Evolutionary conservation across 805 yeast genomes (phyloP), one percentile per base, ranked within the genome.

Genomic region (Saccharomycopsis sp.): DNA sequence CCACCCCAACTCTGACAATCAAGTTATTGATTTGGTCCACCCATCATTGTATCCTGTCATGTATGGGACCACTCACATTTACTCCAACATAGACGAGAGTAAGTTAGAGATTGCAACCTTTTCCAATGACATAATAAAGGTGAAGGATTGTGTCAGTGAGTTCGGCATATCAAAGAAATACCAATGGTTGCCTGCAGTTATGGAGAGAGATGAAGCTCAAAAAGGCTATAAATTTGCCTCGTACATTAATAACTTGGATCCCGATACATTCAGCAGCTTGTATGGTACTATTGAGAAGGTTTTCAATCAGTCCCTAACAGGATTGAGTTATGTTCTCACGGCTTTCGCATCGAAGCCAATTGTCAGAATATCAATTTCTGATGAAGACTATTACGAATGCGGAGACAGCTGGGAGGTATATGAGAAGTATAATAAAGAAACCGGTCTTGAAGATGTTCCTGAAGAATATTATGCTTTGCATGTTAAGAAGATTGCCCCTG

Each of bases 191-290:
- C 77, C 78, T 7, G 64, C 75, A 9, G 53, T 64, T 1, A 62
- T 70, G 47, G 35, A 34, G 7, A 41, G 25, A 20, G 19, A 23
- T n/a, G 47, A 57, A n/a, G 42, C 58, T 3, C 49, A 38, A 9
- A 52, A 58, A 1, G 57, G 58, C 3, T 72, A 64, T 56, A 56
- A 58, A 15, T 63, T 73, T 52, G 52, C 47, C 2, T 74, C 78
- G 1, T 75, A 75, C 61, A 75, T 75, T 60, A 75, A 75, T 63
- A 75, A 75, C 59, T 66, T 75, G 56, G 74, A 75, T 54, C 78
- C 78, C 17, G 53, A 59, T 0, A 61, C 64, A 50, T 64, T 61
- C 58, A 47, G 60, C n/a, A 59, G 57, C 1, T 61, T 75, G 22
- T 75, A 75, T 61, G n/a, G 38, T 1, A 53, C 66, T 1, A 71